Base-by-base conservation (phyloP, 257 asterid genomes). In the Osmanthus fragrans region DNA sequence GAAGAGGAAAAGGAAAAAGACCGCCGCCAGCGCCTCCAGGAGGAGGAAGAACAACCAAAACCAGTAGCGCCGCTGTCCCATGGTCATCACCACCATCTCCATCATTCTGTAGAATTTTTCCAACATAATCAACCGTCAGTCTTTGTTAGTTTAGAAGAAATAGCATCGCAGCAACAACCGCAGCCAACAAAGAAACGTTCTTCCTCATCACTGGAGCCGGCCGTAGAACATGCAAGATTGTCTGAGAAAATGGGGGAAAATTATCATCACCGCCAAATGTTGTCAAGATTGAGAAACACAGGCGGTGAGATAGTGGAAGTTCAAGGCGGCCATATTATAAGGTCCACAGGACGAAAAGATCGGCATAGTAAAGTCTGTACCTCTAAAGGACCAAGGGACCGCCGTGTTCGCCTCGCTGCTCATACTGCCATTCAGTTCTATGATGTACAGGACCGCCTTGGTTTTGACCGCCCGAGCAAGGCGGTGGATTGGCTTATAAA, bases 311-410 rank as follows among this genome's bases (percentile, higher is more conserved):
- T 93, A 12, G 99, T 96, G 64, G 97, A 92, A 82, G 99, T 96
- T 1, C 94, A 90, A 74, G 99, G 98, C 42, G 99, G 99, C 74
- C 99, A 93, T 97, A 96, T 96, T 89, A 92, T 96, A 13, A 79
- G 98, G 89, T 89, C 99, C 63, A 93, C 89, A 7, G 99, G 99
- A 25, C 83, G 98, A 65, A 96, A 96, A 86, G 99, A 96, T 89
- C 89, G 99, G 71, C 99, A 96, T 88, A 96, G 99, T 83, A 96
- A 96, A 84, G 99, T 96, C 29, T 93, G 99, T 90, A 96, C 99
- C 8, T 97, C 99, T 23, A 96, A 92, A 80, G 99, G 99, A 80
- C 96, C 97, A 4, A 79, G 99, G 77, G 99, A 96, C 91, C 91
- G 99, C 77, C 94, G 99, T 9, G 98, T 96, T 19, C 90, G 99